These are phyloP conservation scores for Lagenaria siceraria DNA, from an alignment of 306 rosid genomes.

Conservation along the genomic window DNA sequence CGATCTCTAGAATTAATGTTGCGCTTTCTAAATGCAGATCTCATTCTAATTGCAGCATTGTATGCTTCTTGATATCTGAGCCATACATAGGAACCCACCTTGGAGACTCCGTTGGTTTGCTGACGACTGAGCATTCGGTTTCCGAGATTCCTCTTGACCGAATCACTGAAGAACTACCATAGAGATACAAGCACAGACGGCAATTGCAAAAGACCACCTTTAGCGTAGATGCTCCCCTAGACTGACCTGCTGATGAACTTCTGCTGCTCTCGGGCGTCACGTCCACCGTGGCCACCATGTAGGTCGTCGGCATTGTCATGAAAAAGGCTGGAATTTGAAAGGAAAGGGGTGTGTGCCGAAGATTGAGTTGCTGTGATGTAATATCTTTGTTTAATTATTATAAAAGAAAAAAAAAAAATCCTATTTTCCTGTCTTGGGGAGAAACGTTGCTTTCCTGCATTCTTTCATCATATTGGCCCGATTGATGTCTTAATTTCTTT, in stretches of 20 bases:
- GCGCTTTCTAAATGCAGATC: constrained; percentile 53
- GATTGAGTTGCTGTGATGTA: not conserved
- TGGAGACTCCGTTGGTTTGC: constrained; percentile 30
- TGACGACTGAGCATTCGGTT: constrained; percentile 61
- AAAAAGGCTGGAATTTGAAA: not conserved
- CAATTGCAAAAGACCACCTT: constrained; percentile 46
- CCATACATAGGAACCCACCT: constrained; percentile 52
- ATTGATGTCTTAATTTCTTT: not conserved
- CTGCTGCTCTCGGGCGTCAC: constrained; percentile 25
- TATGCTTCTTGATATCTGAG: constrained; percentile 48
- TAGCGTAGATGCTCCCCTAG: constrained; percentile 74
- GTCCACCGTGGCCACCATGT: constrained; percentile 53
- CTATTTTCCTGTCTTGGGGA: not conserved
- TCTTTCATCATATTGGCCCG: not conserved
- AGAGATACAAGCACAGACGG: constrained; percentile 55
- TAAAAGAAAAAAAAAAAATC: not conserved
- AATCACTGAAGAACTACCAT: constrained; percentile 75
- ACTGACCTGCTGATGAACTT: constrained; percentile 60
- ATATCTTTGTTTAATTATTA: constrained; percentile 5
- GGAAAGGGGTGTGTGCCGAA: not conserved
- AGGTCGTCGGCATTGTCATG: constrained; percentile 22
- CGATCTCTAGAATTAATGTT: constrained; percentile 69
- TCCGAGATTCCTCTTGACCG: constrained; percentile 49
- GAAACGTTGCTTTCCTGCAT: not conserved
- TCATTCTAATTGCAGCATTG: constrained; percentile 42